Evolutionary conservation across 805 yeast genomes (phyloP), one percentile per base, ranked within the genome.

Genomic region (Metahyphopichia silvanorum): DNA sequence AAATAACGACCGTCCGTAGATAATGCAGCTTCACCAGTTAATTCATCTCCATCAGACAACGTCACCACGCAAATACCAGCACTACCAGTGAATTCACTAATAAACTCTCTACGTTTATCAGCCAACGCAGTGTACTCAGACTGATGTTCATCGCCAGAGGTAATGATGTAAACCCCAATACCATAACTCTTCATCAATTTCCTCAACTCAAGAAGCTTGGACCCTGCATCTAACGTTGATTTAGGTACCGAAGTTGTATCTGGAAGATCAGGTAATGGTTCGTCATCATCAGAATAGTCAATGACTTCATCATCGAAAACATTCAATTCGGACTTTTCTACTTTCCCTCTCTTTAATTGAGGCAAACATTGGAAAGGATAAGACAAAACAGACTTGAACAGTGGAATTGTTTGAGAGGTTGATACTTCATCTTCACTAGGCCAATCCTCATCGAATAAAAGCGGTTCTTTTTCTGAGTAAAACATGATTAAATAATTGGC

Each of bases 1-100:
- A 87, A 93, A 63, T 93, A 93, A 43, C 98, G 71, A 2, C 98
- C 98, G 59, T 93, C 98, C 0, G 98, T 93, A 6, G 95, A 79
- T 31, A 93, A 62, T 0, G 83, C 85, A 10, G 96, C 94, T 29
- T 77, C 74, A 1, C 87, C 86, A 8, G 60, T 63, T 15, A 75
- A 66, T 2, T 48, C 46, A 1, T 64, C 71, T 31, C 60, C 69
- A 33, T 63, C 61, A 22, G 56, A 59, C 24, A 63, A 48, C 19
- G 95, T 80, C 13, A 91, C 71, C n/a, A 93, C 73, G 1, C 96
- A 97, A 15, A 86, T 66, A 16, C 98, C 98, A 2, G 97, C 95
- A 30, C 91, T 80, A 1, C 98, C 98, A 9, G 91, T 82, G 61
- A 91, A 91, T 0, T 88, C 97, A 5, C 89, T 74, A 17, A 91